Conservation (phyloP, 2,329 filamentous ascomycete genomes). For the Fusarium solani-melongenae region DNA sequence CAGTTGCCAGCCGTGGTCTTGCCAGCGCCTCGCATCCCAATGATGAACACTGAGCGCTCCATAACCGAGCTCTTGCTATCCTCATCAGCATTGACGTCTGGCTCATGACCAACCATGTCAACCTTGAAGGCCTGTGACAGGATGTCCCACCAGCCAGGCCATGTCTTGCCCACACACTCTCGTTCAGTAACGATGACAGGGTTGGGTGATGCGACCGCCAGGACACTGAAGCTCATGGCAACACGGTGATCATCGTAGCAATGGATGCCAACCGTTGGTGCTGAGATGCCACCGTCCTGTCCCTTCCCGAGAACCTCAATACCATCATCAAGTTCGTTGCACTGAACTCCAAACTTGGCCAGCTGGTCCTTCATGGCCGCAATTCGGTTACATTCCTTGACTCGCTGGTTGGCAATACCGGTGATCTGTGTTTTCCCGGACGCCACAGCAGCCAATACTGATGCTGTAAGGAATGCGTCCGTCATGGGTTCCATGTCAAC, state of each 20-base stretch:
- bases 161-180: slow-evolving; percentile 96
- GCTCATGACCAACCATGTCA: slow-evolving; percentile 79
- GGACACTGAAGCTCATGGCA: slow-evolving; percentile 97
- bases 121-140: slow-evolving; percentile 83
- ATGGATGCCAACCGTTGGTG: slow-evolving; percentile 76
- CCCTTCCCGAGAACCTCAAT: slow-evolving; percentile 75
- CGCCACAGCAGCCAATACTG: slow-evolving; percentile 90
- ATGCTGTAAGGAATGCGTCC: slow-evolving; percentile 95
- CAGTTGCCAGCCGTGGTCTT: slow-evolving; percentile 94
- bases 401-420: slow-evolving; percentile 96
- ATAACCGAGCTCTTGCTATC: slow-evolving; percentile 15
- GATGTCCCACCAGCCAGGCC: slow-evolving; percentile 98
- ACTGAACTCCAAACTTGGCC: slow-evolving; percentile 89
- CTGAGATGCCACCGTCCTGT: slow-evolving; percentile 56
- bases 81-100: slow-evolving; percentile 35
- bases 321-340: slow-evolving; percentile 92
- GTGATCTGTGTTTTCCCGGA: slow-evolving; percentile 85
- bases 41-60: slow-evolving; percentile 85
- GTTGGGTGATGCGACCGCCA: slow-evolving; percentile 77
- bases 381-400: slow-evolving; percentile 98
- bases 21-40: slow-evolving; percentile 96
- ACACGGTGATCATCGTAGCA: slow-evolving; percentile 99
- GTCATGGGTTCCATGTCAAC: slow-evolving; percentile 99
- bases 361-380: slow-evolving; percentile 94
- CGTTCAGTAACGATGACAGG: slow-evolving; percentile 86